A percentile compares a stretch with the other conserved stretches of the same genome.
Evolutionary conservation across 2,329 filamentous ascomycete genomes (phyloP).

Genomic region (Berkeleyomyces rouxiae): DNA sequence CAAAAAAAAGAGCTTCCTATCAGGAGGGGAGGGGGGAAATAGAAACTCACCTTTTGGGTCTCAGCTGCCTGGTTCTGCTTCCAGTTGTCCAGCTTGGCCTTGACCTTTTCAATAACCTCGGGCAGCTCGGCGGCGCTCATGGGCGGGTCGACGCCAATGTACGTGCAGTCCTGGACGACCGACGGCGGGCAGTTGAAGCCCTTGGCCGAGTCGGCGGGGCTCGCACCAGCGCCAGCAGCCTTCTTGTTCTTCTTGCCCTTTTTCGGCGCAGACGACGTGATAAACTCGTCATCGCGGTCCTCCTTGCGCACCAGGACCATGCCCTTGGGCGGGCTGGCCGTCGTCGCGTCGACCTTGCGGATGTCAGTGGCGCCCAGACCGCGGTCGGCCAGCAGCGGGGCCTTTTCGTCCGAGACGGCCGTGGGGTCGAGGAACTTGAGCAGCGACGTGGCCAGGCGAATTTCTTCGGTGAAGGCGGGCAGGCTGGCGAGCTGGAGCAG

Average conservation of each 20-base stretch:
- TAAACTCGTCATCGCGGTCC: constrained; percentile 73
- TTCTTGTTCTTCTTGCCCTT: constrained; percentile 77
- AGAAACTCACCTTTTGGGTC: constrained; percentile 63
- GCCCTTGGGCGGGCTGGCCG: constrained; percentile 53
- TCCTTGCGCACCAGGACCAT: constrained; percentile 65
- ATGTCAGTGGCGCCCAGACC: constrained; percentile 63
- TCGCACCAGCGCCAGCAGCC: constrained; percentile 25
- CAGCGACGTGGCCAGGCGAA: constrained; percentile 71
- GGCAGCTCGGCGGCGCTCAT: constrained; percentile 74
- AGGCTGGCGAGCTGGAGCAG: constrained; percentile 68
- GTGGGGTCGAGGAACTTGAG: constrained; percentile 82
- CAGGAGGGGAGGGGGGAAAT: constrained; percentile 13
- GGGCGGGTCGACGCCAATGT: constrained; percentile 73
- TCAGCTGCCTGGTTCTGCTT: constrained; percentile 78
- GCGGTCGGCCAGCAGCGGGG: constrained; percentile 44
- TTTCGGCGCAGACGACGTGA: constrained; percentile 57
- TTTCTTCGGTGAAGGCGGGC: constrained; percentile 84
- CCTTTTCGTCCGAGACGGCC: constrained; percentile 47
- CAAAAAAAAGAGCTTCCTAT: background rate
- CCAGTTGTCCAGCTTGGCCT: constrained; percentile 81
- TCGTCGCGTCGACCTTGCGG: constrained; percentile 64
- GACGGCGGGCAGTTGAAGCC: constrained; percentile 74
- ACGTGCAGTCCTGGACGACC: constrained; percentile 76
- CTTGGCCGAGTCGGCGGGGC: constrained; percentile 32
- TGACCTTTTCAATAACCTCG: constrained; percentile 67